Evolutionary conservation across 2,329 filamentous ascomycete genomes (phyloP), one percentile per base, ranked within the genome.

Genomic region (Neurospora sp.): DNA sequence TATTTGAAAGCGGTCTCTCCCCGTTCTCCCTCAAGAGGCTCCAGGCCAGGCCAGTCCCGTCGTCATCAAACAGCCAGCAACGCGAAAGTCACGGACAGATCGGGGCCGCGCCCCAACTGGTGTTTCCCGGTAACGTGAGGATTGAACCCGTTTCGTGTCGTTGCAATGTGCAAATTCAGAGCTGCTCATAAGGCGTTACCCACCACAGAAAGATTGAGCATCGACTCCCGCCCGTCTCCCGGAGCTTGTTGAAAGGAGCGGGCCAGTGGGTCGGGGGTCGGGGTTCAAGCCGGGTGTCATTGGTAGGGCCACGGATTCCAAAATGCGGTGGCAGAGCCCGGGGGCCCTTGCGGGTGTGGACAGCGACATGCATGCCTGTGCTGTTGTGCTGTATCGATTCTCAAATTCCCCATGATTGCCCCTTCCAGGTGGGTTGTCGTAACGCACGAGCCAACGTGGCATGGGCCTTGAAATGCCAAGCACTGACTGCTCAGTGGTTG

Each of bases 371-470:
- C 46, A 28, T 68, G 46, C 28, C 13, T 62, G 15, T 62, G 23
- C 52, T 8, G 13, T 9, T 58, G 23, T 33, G 23, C 28, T 62
- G 52, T 62, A 62, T 62, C 52, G 52, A 62, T 62, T 58, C 46
- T 58, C 17, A 67, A 62, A 66, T 11, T 66, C 36, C 38, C n/a
- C 19, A 42, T 33, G 33, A 70, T 73, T 70, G 67, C 71, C 68
- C 36, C 71, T 73, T 71, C 69, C 46, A 74, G 69, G 70, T 67
- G 68, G 62, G 19, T 72, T 76, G 72, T 75, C 74, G 17, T 73
- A 74, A 72, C 74, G 75, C 75, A 73, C 68, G 74, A 73, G 72
- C 75, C 75, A 76, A 71, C 75, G 73, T 71, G 74, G 72, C 68
- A 73, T 62, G 52, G 52, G 52, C 15, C 52, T 62, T 7, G 15